A percentile compares a stretch with the other conserved stretches of the same genome.
Evolutionary conservation across 164 flowering plant genomes (phyloP).

Genomic region (Protea cynaroides): DNA sequence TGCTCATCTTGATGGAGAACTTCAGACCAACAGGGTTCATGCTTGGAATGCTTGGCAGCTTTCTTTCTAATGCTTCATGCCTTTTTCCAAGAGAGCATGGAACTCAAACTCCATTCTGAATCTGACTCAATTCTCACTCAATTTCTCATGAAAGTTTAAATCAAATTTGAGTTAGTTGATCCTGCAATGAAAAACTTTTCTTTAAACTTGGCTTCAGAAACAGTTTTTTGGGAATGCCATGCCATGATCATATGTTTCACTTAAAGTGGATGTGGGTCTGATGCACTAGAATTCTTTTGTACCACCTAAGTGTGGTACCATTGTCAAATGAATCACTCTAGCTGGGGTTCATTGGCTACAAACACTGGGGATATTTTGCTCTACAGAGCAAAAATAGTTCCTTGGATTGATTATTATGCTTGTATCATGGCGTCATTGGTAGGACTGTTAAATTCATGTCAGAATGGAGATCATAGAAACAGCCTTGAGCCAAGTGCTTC

Average conservation of each 20-base stretch:
- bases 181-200: background rate
- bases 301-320: background rate
- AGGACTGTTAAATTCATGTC: background rate
- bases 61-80: background rate
- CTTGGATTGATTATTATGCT: background rate
- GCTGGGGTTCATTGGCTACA: background rate
- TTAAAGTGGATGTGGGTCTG: background rate
- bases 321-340: background rate
- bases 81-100: background rate
- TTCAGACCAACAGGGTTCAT: too few relatives aligned
- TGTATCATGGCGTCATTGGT: background rate
- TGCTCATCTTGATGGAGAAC: too few relatives aligned
- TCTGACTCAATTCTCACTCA: background rate
- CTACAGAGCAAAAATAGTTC: background rate
- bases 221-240: background rate
- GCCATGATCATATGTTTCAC: background rate
- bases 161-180: background rate
- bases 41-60: too few relatives aligned
- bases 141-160: background rate
- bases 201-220: background rate
- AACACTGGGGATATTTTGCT: background rate
- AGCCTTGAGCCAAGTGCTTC: background rate
- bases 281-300: background rate
- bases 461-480: background rate
- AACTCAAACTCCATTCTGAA: background rate